phyloP scores from a whole-genome alignment of 371 early-diverging fungal genomes.

The Syncephalastrum contaminatum region DNA sequence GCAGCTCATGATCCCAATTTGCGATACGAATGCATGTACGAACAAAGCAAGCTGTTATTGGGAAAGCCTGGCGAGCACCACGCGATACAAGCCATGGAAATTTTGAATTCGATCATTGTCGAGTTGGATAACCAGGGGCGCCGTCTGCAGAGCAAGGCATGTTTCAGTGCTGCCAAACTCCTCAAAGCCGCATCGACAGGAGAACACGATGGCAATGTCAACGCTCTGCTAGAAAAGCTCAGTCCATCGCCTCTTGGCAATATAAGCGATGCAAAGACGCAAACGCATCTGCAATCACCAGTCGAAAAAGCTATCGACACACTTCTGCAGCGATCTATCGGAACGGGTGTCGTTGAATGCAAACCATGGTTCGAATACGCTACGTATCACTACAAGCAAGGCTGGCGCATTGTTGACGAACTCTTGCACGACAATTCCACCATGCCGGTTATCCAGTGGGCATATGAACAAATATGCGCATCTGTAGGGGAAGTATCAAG shows the following conservation, averaged over 20 bases:
- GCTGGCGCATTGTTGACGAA: constrained; percentile 62
- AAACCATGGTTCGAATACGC: constrained; percentile 70
- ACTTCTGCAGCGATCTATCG: constrained; percentile 28
- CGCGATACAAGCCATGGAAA: constrained; percentile 22
- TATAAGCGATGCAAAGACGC: neutral
- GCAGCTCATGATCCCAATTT: constrained; percentile 9
- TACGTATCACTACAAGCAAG: constrained; percentile 61
- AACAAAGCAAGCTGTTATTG: constrained; percentile 24
- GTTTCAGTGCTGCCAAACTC: constrained; percentile 10
- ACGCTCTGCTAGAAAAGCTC: neutral
- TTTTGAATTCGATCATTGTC: constrained; percentile 13
- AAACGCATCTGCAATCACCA: constrained; percentile 19
- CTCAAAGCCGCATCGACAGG: neutral
- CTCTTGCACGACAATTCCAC: constrained; percentile 14
- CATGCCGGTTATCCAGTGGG: constrained; percentile 29
- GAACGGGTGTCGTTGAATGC: constrained; percentile 19
- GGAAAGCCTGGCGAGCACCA: constrained; percentile 6
- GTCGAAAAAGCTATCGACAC: constrained; percentile 28
- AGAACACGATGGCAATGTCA: constrained; percentile 1
- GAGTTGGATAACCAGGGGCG: constrained; percentile 10
- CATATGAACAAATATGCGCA: constrained; percentile 10
- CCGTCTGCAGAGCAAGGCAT: constrained; percentile 25
- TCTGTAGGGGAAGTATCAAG: too few relatives aligned
- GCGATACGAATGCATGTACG: constrained; percentile 25
- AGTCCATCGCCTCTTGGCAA: too few relatives aligned